Evolutionary conservation across 2,329 filamentous ascomycete species (phyloP).

Genomic region (Verticillium albo-atrum): DNA sequence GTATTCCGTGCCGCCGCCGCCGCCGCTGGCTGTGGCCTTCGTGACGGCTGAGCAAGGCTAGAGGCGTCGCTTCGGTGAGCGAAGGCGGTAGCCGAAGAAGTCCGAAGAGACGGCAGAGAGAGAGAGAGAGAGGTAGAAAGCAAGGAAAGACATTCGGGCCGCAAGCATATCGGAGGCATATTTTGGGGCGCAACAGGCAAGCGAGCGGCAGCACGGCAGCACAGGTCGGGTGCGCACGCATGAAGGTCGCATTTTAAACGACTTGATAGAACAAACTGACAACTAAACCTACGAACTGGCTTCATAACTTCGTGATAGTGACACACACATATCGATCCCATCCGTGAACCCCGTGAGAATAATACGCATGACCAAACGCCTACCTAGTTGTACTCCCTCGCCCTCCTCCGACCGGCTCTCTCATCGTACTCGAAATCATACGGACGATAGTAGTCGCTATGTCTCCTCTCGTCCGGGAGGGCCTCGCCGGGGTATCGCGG

Average conservation of each 20-base stretch:
- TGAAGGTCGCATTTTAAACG: not conserved
- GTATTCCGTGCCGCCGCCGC: no score
- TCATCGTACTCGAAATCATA: not conserved
- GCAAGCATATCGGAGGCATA: not conserved
- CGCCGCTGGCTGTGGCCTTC: not conserved
- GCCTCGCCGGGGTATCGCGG: not conserved
- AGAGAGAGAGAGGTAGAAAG: no score
- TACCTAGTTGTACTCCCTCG: not conserved
- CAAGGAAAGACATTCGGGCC: not conserved
- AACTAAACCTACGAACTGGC: not conserved
- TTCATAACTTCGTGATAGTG: not conserved
- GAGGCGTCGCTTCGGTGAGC: not conserved
- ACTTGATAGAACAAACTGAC: not conserved
- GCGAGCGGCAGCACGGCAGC: not conserved
- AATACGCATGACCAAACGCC: not conserved
- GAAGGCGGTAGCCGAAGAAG: slow-evolving; percentile 1
- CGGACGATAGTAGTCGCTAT: not conserved
- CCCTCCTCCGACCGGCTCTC: not conserved
- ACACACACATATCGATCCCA: not conserved
- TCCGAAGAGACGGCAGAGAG: not conserved
- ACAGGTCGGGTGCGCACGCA: not conserved
- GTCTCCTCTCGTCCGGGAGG: not conserved
- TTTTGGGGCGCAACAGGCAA: not conserved
- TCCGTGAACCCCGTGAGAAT: not conserved
- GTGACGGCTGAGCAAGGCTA: not conserved